Evolutionary conservation across 345 rosid genomes (phyloP).

Genomic region (Hibiscus trionum): DNA sequence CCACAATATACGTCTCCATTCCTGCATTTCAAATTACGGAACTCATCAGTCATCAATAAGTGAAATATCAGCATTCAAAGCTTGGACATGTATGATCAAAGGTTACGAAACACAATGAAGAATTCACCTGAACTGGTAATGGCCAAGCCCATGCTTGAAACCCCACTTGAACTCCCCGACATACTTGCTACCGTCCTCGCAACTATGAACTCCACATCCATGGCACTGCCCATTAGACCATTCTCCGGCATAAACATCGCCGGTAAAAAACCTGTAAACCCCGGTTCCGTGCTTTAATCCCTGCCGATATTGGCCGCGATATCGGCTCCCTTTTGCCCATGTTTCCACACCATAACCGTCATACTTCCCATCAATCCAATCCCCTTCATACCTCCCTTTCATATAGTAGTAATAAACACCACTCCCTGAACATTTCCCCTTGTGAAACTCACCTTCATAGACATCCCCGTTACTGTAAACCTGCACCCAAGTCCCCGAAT

Average conservation of each 20-base stretch:
- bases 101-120: background rate
- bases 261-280: constrained; percentile 26
- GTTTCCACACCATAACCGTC: constrained; percentile 85
- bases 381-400: constrained; percentile 84
- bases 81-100: too few species aligned
- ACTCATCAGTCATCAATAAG: background rate
- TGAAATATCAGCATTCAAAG: background rate
- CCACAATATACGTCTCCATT: constrained; percentile 75
- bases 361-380: constrained; percentile 74
- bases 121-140: constrained; percentile 72
- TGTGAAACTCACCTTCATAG: constrained; percentile 68
- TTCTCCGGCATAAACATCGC: constrained; percentile 64
- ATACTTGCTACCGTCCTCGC: constrained; percentile 72
- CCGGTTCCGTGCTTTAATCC: constrained; percentile 79
- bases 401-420: constrained; percentile 48
- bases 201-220: constrained; percentile 72
- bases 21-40: constrained; percentile 23
- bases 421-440: constrained; percentile 69
- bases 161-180: constrained; percentile 89
- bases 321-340: constrained; percentile 84
- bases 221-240: constrained; percentile 89
- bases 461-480: constrained; percentile 69
- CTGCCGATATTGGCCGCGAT: constrained; percentile 70
- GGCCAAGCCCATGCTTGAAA: constrained; percentile 80
- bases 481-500: constrained; percentile 65